phyloP scores from a whole-genome alignment of 495 filamentous ascomycete species.

The Thermothielavioides terrestris region DNA sequence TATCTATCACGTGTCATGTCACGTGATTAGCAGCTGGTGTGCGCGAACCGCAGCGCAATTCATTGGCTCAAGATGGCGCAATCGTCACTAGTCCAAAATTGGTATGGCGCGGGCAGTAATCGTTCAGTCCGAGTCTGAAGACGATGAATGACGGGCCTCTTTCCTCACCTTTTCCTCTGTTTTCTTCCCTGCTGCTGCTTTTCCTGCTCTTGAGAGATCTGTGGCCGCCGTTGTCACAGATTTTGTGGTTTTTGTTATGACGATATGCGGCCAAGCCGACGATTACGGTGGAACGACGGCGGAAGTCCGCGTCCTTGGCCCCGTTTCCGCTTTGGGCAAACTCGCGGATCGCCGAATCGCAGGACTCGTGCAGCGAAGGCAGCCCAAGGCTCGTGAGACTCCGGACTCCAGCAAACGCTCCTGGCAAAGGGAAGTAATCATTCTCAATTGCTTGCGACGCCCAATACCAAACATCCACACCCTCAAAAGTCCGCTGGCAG shows the following conservation, averaged over 20 bases:
- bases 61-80: conserved; percentile 29
- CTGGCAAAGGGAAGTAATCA: conserved; percentile 1
- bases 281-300: background rate
- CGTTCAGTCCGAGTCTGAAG: too few relatives aligned
- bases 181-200: background rate
- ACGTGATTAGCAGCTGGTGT: background rate
- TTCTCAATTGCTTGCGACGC: background rate
- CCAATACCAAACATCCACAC: background rate
- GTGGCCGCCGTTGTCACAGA: conserved; percentile 3
- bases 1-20: background rate
- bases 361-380: too few relatives aligned
- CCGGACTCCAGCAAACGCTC: too few relatives aligned
- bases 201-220: background rate
- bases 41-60: too few relatives aligned
- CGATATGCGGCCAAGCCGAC: background rate
- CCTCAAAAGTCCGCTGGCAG: background rate
- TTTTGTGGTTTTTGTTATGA: background rate
- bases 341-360: too few relatives aligned
- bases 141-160: too few relatives aligned
- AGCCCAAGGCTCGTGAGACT: too few relatives aligned
- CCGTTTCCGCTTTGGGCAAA: background rate
- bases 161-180: background rate
- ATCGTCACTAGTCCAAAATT: conserved; percentile 27
- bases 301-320: background rate
- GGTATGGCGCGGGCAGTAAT: conserved; percentile 3